Conservation (phyloP, 106 monocot species). For the Acorus gramineus region DNA sequence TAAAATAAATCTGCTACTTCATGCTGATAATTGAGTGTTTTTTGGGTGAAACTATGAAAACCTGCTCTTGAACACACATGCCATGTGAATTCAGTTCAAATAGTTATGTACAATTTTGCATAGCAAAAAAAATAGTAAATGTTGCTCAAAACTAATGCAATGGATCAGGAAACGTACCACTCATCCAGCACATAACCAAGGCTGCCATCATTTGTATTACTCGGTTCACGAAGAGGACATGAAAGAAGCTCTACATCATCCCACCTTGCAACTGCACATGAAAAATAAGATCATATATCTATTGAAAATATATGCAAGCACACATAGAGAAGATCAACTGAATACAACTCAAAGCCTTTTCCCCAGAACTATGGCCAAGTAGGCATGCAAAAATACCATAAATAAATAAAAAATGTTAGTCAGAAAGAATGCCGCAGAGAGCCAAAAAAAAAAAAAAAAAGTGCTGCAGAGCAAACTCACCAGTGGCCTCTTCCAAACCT, state of each 20-base stretch:
- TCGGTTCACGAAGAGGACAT: background rate
- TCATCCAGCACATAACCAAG: conserved; percentile 82
- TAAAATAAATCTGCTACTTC: too few species aligned
- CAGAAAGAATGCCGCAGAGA: conserved; percentile 14
- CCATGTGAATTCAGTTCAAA: too few species aligned
- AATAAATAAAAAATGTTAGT: background rate
- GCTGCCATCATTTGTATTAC: conserved; percentile 12
- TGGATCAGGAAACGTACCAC: conserved; percentile 36
- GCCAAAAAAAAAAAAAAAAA: background rate
- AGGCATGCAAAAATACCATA: background rate
- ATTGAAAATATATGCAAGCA: background rate
- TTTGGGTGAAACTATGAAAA: too few species aligned
- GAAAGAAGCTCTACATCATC: conserved; percentile 27
- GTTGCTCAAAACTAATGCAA: background rate
- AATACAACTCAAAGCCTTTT: too few species aligned
- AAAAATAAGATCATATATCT: conserved; percentile 1
- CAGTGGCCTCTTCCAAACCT: conserved; percentile 23
- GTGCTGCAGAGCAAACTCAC: background rate
- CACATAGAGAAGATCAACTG: background rate
- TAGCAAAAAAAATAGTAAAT: background rate
- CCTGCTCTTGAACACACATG: too few species aligned
- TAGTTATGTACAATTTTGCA: background rate
- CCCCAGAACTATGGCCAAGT: background rate
- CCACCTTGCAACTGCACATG: conserved; percentile 60
- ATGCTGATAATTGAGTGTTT: too few species aligned